Evolutionary conservation across 2,329 filamentous ascomycete species (phyloP).

Genomic region (Xylaria digitata): DNA sequence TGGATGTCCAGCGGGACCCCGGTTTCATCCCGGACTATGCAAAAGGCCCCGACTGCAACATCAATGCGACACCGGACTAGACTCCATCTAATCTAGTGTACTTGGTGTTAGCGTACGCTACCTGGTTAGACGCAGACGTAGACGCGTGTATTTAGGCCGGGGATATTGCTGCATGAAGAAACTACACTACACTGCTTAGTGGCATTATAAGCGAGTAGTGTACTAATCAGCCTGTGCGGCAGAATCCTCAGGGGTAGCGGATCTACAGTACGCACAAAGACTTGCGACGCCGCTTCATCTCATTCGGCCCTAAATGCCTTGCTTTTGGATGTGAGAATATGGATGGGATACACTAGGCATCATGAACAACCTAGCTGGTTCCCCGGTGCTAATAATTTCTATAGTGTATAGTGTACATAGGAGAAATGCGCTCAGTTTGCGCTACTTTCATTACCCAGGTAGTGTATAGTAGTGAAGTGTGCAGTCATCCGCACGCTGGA

Average conservation of each 20-base stretch:
- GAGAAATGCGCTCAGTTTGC: too few species aligned
- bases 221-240: slow-evolving; percentile 12
- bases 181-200: too few species aligned
- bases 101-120: too few species aligned
- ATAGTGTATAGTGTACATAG: too few species aligned
- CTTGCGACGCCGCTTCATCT: slow-evolving; percentile 13
- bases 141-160: slow-evolving; percentile 5
- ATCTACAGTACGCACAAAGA: neutral
- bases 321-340: neutral
- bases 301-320: slow-evolving; percentile 15
- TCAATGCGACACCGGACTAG: slow-evolving; percentile 24
- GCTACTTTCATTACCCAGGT: too few species aligned
- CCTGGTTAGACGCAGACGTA: neutral
- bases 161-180: slow-evolving; percentile 20
- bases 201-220: neutral
- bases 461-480: too few species aligned
- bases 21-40: slow-evolving; percentile 13
- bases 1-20: neutral
- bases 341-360: too few species aligned
- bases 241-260: slow-evolving; percentile 5
- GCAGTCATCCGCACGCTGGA: too few species aligned
- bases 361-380: too few species aligned
- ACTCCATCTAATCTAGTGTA: too few species aligned
- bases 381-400: too few species aligned
- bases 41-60: slow-evolving; percentile 22